Evolutionary conservation across 2,329 filamentous ascomycete species (phyloP), one percentile per base, ranked within the genome.

Genomic region (Verticillium longisporum): DNA sequence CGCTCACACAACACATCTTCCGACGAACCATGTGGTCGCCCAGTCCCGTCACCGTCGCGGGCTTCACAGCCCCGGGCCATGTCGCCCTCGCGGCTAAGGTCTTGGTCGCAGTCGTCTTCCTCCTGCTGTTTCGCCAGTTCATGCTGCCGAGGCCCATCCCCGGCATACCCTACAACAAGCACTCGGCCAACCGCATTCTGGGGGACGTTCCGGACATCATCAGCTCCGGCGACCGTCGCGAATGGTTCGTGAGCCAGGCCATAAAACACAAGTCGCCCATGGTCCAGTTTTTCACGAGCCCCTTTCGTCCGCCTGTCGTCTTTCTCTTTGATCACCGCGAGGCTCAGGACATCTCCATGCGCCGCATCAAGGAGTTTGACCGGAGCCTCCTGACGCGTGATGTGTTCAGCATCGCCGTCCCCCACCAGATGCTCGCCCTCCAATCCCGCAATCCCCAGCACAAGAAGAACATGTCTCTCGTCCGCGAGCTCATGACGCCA

Each of bases 401-500:
- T 50, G 11, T 65, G 1, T 68, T 72, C 26, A 21, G 50, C 6
- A 64, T 64, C 5, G 57, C 66, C 6, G 60, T 68, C 4, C 66
- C 65, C 1, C 62, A 71, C 21, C 68, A 72, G 53, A 74, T 77
- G 62, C 72, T 76, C 59, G 65, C 66, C 5, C 73, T 75, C 71
- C 60, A 66, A 50, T 70, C 71, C 6, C 59, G 65, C 10, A 68
- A 75, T 59, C 69, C 72, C 3, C 65, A 69, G 6, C 73, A 71
- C 63, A 74, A 69, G 63, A 57, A 50, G 14, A 71, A 75, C 53
- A 72, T 68, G 57, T 68, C 71, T 50, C 67, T 77, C 3, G 62
- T 75, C 3, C 66, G 69, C 54, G 74, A 76, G 50, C 64, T 77
- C 6, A 75, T 77, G 75, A 67, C 73, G 2, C 71, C 73, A 0